Base-by-base conservation (phyloP, 257 asterid genomes). In the Thymus quinquecostatus region DNA sequence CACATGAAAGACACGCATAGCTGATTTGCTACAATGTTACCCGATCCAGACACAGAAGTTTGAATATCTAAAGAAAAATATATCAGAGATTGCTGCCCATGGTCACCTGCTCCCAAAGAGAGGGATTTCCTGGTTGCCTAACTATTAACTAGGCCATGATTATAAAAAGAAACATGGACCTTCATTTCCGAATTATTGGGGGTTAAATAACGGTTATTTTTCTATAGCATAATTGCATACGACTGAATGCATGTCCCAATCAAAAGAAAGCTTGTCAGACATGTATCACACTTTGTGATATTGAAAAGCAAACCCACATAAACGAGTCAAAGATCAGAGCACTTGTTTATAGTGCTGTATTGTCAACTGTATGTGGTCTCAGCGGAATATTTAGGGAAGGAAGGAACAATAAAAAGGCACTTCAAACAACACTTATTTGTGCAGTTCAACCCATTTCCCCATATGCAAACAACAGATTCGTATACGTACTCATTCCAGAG, bases 51-150 rank as follows among this genome's bases (percentile, higher is more conserved):
- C n/a, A 44, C 59, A 45, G n/a, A 13, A 13, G 67, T 32, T 12
- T 58, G 30, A 10, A 27, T 8, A 40, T 29, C 65, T 56, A 43
- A 40, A 41, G 36, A 1, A 43, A 14, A 43, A 56, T 56, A 69
- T 69, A 4, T 38, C 41, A 43, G 30, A 21, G 64, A 69, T 27
- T 12, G 59, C 59, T 44, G 8, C 28, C 38, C 41, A 38, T 38
- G 41, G 8, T 38, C 21, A 63, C 38, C 41, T 38, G 41, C 41
- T 63, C 68, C 10, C 27, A 66, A 50, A 50, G 49, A 50, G 61
- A 33, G 14, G 40, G 27, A 4, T 47, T 41, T n/a, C 50, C 67
- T 62, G 21, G 38, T 48, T 13, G 2, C 61, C 10, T 13, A 34
- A 67, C 38, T 50, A 12, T 10, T 13, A 34, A 67, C 38, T 50